Conservation (phyloP, 1,284 basidiomycete genomes). For the Caloboletus firmus region DNA sequence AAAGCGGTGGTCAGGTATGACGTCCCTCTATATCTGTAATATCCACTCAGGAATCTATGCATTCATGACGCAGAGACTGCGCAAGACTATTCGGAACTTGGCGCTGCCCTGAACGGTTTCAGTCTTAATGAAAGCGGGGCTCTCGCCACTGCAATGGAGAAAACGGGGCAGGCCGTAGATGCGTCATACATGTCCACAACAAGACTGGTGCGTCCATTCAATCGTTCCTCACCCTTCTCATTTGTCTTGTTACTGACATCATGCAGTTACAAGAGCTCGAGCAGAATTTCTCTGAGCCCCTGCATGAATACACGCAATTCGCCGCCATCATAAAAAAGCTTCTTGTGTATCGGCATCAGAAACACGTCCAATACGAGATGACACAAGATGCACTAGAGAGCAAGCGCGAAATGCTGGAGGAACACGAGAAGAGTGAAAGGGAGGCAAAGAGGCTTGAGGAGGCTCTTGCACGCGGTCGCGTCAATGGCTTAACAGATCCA, state of each 20-base stretch:
- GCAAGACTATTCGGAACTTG: constrained; percentile 92
- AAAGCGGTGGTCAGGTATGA: constrained; percentile 89
- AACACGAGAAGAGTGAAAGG: constrained; percentile 89
- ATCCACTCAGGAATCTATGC: constrained; percentile 3
- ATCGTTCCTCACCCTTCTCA: constrained; percentile 9
- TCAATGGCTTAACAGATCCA: constrained; percentile 27
- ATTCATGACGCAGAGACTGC: constrained; percentile 61
- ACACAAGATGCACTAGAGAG: constrained; percentile 88
- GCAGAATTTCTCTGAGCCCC: constrained; percentile 90
- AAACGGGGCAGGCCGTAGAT: constrained; percentile 94
- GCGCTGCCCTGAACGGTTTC: constrained; percentile 94
- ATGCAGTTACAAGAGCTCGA: constrained; percentile 86
- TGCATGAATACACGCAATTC: constrained; percentile 96
- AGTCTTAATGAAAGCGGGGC: constrained; percentile 81
- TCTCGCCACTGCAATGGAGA: constrained; percentile 81
- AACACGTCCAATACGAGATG: constrained; percentile 97
- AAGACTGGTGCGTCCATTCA: constrained; percentile 56
- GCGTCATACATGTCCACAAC: constrained; percentile 92
- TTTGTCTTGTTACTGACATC: constrained; percentile 13
- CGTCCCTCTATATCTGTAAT: constrained; percentile 5
- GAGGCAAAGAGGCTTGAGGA: constrained; percentile 89
- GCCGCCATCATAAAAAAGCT: constrained; percentile 92
- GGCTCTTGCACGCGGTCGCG: constrained; percentile 68
- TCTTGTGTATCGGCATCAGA: constrained; percentile 94
- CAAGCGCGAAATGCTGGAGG: constrained; percentile 85